Conservation (phyloP, 148 eudicot genomes). For the Heliosperma pusillum region DNA sequence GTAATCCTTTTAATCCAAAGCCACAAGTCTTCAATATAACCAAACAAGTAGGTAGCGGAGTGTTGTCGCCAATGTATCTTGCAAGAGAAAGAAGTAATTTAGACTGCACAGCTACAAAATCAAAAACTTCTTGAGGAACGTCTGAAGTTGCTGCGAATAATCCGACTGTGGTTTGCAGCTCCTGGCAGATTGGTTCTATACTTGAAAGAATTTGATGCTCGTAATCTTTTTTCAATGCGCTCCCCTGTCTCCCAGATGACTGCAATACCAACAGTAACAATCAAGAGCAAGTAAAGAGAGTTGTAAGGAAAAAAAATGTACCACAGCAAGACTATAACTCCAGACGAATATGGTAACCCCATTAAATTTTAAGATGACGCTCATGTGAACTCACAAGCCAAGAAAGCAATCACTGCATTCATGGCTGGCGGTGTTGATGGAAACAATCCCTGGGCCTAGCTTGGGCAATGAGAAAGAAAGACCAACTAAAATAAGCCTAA, state of each 20-base stretch:
- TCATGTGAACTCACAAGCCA: neutral
- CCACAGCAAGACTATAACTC: neutral
- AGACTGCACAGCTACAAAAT: slow-evolving; percentile 54
- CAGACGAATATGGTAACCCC: neutral
- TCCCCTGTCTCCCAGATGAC: slow-evolving; percentile 36
- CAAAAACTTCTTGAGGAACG: slow-evolving; percentile 51
- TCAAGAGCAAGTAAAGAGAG: neutral
- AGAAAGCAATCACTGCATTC: neutral
- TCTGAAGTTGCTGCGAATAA: slow-evolving; percentile 46
- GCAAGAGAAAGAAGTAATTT: slow-evolving; percentile 66
- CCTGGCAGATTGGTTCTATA: slow-evolving; percentile 49
- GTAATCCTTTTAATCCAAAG: slow-evolving; percentile 58
- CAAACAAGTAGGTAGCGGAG: slow-evolving; percentile 42
- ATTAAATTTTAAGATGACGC: neutral
- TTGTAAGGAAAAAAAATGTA: neutral
- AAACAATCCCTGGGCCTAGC: slow-evolving; percentile 2
- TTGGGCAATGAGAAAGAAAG: neutral
- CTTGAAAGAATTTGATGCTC: slow-evolving; percentile 49
- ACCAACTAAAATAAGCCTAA: neutral
- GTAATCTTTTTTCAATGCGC: slow-evolving; percentile 34
- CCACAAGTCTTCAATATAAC: slow-evolving; percentile 56
- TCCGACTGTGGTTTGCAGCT: slow-evolving; percentile 43
- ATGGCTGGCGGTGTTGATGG: neutral
- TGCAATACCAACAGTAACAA: slow-evolving; percentile 30
- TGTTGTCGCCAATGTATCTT: slow-evolving; percentile 29